Evolutionary conservation across 768 basidiomycete species (phyloP), one percentile per base, ranked within the genome.

Genomic region (Pleurotus eryngii): DNA sequence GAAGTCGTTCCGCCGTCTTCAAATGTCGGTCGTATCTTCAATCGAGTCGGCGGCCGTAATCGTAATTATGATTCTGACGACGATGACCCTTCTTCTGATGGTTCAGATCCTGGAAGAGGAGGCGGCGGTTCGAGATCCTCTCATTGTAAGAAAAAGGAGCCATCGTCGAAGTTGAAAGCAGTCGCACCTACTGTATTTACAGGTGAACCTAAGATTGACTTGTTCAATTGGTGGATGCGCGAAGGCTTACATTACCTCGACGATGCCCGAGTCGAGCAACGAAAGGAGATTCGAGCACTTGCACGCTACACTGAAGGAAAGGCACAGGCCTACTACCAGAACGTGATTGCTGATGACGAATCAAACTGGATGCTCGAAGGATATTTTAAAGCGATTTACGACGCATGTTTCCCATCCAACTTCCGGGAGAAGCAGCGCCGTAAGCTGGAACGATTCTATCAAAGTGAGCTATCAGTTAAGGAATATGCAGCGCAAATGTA

Each of bases 351-450:
- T 0, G 47, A 58, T 1, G 64, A 66, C 4, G 57, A 61, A 0
- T 55, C 66, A 1, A 42, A 63, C 0, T 77, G 73, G 72, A 58
- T 24, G 0, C 37, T 76, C 0, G 30, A 59, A 6, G 27, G 63
- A 0, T 75, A 75, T 56, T 74, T 74, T 48, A 15, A 54, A 3
- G 68, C 64, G 24, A 14, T 76, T 15, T 76, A 72, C 51, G 63
- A 74, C 18, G 71, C 72, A 17, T 74, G 74, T 26, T 76, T 76
- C 61, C 74, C 73, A 0, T 42, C 65, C 0, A 61, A 72, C 40
- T 75, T 48, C 12, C 46, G 46, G 14, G 17, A 48, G 20, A 48
- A 48, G 18, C 46, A 48, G 9, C 42, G 64, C 0, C 57, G 67
- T 6, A 67, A 67, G 14, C 59, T 78, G 0, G 46, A 62, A 1